Base-by-base conservation (phyloP, 805 yeast species). In the Kodamaea laetipori region DNA sequence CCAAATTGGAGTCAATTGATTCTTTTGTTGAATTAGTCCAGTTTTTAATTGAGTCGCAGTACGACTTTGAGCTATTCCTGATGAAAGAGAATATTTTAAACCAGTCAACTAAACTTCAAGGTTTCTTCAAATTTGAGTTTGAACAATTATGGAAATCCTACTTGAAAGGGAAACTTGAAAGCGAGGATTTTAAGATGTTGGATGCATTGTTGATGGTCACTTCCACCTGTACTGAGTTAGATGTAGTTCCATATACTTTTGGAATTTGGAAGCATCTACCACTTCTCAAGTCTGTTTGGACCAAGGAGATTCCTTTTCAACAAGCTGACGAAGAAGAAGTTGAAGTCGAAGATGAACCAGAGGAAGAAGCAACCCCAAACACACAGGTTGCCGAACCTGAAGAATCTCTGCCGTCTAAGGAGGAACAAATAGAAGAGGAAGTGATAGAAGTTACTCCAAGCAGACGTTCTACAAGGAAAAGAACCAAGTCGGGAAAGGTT, bases 181-280 rank as follows among this genome's bases (percentile, higher is more conserved):
- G 37, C n/a, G 46, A 55, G 32, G 43, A 44, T 12, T 39, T 28
- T n/a, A 37, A 17, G 6, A 31, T 45, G 4, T 42, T 61, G 28
- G 71, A 66, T 37, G 41, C 44, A 4, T 43, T 62, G 18, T 51
- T 62, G 21, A 34, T 44, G 1, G 25, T 38, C 11, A 43, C 58
- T 0, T 40, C 45, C 11, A 39, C 50, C 12, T 15, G 10, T 4
- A 26, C 45, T 3, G 53, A 43, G 4, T 24, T 54, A 11, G 61
- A 61, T 10, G 42, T 60, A 0, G 43, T 38, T 24, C 50, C 50
- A 1, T 51, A 48, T 38, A 42, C 56, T 2, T 39, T 26, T 13
- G 54, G 53, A 24, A 41, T 35, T 4, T 59, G 64, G 64, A 56
- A 51, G 3, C 23, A 40, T 2, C 47, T 61, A n/a, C 65, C 66